Evolutionary conservation across 1,139 yeast genomes (phyloP), one percentile per base, ranked within the genome.

Genomic region (Pichia sp.): DNA sequence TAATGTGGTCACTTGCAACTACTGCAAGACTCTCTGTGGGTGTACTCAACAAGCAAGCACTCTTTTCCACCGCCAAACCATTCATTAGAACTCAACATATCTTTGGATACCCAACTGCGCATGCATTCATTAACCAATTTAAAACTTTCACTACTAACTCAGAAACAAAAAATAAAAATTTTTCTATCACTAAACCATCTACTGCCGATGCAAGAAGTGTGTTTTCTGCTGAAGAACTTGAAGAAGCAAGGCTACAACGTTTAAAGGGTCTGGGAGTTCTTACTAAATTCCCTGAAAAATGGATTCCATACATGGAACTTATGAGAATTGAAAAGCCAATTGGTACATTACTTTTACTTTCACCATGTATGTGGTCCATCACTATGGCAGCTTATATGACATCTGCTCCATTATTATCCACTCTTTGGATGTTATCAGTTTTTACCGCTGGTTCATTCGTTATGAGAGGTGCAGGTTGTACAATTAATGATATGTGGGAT

Each of bases 381-480:
- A 75, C 87, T 1, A 84, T 92, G 82, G 97, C 96, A 0, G 92
- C 95, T 0, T 82, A 74, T 54, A 71, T 81, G 51, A 66, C 83
- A 0, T 65, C 74, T 1, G 95, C 96, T 0, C 82, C 96, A 0
- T 45, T 86, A 4, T 56, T 77, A 0, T 73, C 81, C 1, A 79
- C 90, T 0, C 49, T 74, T 0, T 71, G 74, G 53, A 84, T 82
- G 55, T 60, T 83, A 34, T 70, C 73, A 0, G 67, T 90, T 27
- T 92, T 90, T 59, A 80, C 92, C 1, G 69, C 82, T 3, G 99
- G 99, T 11, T 78, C 97, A 0, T 60, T 90, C 35, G 72, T 90
- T 16, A 92, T 94, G 96, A 76, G 99, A 64, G 97, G 97, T 34
- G 97, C 97, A 2, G 99, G 98, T 0, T 94, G 99, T 62, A 90